Base-by-base conservation (phyloP, 2,329 filamentous ascomycete species). In the Pseudogymnoascus sp. region DNA sequence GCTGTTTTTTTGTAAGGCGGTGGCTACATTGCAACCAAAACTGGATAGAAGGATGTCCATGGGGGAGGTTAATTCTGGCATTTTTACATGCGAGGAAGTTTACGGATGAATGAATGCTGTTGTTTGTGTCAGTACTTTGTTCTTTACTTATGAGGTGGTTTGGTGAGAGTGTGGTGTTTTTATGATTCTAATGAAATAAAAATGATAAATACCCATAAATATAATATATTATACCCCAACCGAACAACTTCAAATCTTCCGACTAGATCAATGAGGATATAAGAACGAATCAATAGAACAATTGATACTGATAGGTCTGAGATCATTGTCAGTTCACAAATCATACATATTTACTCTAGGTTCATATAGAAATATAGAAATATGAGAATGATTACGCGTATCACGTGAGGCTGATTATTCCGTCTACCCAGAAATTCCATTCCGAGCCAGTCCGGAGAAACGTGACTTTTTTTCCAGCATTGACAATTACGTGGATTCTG, bases 391-490 rank as follows among this genome's bases (percentile, higher is more conserved):
- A 33, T 14, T 18, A 12, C 3, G 12, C 28, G n/a, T 8, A 33
- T 56, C 50, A 56, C 50, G 50, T 56, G 50, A n/a, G 6, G 12
- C 50, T 5, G 18, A 8, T n/a, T 1, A 8, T n/a, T 1, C 23
- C 21, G 38, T 5, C 23, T 28, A 6, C n/a, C 23, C 28, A 11
- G 2, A 56, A 56, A 33, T 35, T 16, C 16, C 33, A 56, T 56
- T 56, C 50, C 50, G 50, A 56, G 50, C 50, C 50, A 56, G 50
- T 56, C 50, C 50, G 50, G 50, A 56, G 8, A 35, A 56, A 56
- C 50, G 50, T 56, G 50, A 56, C 50, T 56, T 56, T 56, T 56
- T 56, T 56, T 56, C 50, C 16, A 56, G 28, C 28, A 56, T 56
- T 56, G 50, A 56, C 50, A 56, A 56, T 56, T 56, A 56, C 50